Evolutionary conservation across 306 rosid genomes (phyloP), one percentile per base, ranked within the genome.

Genomic region (Hippophae rhamnoides): DNA sequence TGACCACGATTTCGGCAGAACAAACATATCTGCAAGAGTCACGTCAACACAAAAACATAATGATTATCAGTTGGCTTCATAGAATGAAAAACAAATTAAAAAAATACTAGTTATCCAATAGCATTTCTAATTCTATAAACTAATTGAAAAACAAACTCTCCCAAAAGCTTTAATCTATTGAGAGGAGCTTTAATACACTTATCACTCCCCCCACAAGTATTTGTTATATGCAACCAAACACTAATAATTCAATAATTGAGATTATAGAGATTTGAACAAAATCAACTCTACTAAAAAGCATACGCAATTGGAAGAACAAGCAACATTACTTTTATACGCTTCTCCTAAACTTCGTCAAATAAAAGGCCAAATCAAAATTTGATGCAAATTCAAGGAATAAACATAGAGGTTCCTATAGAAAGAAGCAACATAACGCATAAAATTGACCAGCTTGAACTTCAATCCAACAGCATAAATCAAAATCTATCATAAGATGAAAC

Each of bases 1-100:
- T 92, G 99, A 54, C 99, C 99, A 0, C 96, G 86, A 27, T 72
- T 64, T 18, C 99, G 67, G 75, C 99, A 92, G 51, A 87, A 87
- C 60, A 92, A 76, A 72, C 99, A 88, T 71, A 85, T 87, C 99
- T 89, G 64, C 68, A 74, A 66, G 18, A 4, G 56, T 25, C 72
- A 61, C 9, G 65, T 31, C 56, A 49, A 31, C 60, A 31, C 50
- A 54, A 63, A 57, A 44, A 49, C 41, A 26, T 23, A 5, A 12
- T 18, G 57, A 62, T 61, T 18, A 8, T 45, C 64, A 53, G 42
- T 44, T 13, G 6, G 8, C 11, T 61, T 31, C 23, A 56, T 1
- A 7, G 53, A 40, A 47, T 47, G 52, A n/a, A 54, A 41, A 0
- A 11, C 0, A 18, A 18, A 18, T 18, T 18, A 18, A 18, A 7